Conservation (phyloP, 495 filamentous ascomycete species). For the Venustampulla echinocandica region DNA sequence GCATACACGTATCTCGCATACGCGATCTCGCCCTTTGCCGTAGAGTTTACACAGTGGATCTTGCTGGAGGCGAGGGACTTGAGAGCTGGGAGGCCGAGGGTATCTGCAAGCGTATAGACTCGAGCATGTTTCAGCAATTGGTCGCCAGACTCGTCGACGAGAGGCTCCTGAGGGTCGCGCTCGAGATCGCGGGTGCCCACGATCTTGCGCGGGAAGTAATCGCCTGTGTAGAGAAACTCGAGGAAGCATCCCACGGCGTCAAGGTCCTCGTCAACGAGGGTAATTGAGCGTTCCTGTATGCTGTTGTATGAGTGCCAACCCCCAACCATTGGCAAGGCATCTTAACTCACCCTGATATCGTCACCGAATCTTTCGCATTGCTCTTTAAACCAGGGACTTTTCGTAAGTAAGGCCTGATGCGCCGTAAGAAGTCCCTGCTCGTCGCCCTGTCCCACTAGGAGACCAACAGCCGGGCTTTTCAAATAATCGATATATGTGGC, state of each 20-base stretch:
- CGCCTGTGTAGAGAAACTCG: conserved; percentile 84
- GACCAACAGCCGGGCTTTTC: conserved; percentile 68
- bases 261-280: conserved; percentile 61
- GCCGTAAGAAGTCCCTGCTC: conserved; percentile 57
- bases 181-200: conserved; percentile 47
- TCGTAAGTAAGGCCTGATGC: conserved; percentile 66
- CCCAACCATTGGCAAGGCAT: background rate
- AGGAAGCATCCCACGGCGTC: conserved; percentile 82
- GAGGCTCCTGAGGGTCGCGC: conserved; percentile 45
- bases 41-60: conserved; percentile 80
- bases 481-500: conserved; percentile 50
- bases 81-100: conserved; percentile 61
- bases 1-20: conserved; percentile 89
- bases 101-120: conserved; percentile 82
- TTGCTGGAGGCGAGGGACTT: conserved; percentile 74
- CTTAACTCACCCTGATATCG: conserved; percentile 35
- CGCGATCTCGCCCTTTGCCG: conserved; percentile 75
- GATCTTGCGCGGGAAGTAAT: conserved; percentile 71
- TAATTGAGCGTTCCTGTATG: conserved; percentile 50
- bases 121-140: conserved; percentile 79
- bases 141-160: conserved; percentile 60
- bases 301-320: too few relatives aligned
- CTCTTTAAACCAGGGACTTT: conserved; percentile 66
- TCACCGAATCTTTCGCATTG: conserved; percentile 48
- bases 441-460: conserved; percentile 60